phyloP scores from a whole-genome alignment of 2,329 filamentous ascomycete species.

The Fusarium sp. region DNA sequence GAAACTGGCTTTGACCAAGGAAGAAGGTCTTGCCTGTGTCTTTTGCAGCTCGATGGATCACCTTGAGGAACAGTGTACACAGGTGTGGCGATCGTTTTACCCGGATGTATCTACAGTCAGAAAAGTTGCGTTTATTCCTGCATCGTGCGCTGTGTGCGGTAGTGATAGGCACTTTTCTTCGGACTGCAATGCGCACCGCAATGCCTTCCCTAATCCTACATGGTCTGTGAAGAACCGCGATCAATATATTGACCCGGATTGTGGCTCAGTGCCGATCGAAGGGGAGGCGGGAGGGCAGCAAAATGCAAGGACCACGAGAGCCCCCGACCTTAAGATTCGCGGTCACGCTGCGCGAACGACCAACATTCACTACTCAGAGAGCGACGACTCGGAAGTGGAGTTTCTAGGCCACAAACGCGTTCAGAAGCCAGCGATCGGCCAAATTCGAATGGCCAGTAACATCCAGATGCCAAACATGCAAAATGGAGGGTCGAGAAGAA shows the following conservation, averaged over 20 bases:
- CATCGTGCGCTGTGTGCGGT: constrained; percentile 68
- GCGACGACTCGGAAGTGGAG: constrained; percentile 57
- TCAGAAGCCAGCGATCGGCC: constrained; percentile 46
- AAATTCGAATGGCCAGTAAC: constrained; percentile 54
- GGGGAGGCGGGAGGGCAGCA: constrained; percentile 40
- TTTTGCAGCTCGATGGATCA: constrained; percentile 68
- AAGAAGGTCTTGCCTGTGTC: constrained; percentile 67
- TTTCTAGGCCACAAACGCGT: constrained; percentile 52
- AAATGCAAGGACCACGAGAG: constrained; percentile 34
- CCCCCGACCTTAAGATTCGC: constrained; percentile 47
- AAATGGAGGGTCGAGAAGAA: constrained; percentile 21
- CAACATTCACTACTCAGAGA: constrained; percentile 58
- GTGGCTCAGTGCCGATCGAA: constrained; percentile 52
- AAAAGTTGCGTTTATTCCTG: constrained; percentile 60
- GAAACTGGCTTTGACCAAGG: constrained; percentile 61
- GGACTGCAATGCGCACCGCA: constrained; percentile 57
- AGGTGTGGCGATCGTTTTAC: constrained; percentile 68
- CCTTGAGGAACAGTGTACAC: constrained; percentile 66
- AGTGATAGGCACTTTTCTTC: constrained; percentile 63
- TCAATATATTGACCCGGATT: constrained; percentile 60
- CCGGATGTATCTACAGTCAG: constrained; percentile 52
- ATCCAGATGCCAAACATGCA: constrained; percentile 50
- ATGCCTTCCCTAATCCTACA: constrained; percentile 51
- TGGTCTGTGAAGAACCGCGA: constrained; percentile 63
- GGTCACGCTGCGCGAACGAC: constrained; percentile 50